These are phyloP conservation scores for Schwanniomyces sp. DNA, from an alignment of 805 yeast species.

Conservation along the genomic window DNA sequence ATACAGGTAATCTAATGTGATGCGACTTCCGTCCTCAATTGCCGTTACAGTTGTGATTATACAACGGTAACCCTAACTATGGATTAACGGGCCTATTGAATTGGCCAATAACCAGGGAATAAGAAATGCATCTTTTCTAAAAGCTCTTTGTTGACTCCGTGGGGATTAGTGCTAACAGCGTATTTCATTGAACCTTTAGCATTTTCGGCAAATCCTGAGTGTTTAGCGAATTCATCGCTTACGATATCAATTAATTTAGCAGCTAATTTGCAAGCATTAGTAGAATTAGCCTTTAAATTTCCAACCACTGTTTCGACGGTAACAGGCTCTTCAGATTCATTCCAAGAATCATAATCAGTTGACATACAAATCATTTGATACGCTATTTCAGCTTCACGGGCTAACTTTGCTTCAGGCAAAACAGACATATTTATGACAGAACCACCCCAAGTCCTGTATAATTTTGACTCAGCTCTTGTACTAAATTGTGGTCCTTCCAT, in stretches of 20 bases:
- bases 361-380: slow-evolving; percentile 99
- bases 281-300: slow-evolving; percentile 81
- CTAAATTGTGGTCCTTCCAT: slow-evolving; percentile 99
- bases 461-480: slow-evolving; percentile 91
- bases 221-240: slow-evolving; percentile 57
- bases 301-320: slow-evolving; percentile 97
- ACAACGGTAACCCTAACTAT: neutral
- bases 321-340: slow-evolving; percentile 91
- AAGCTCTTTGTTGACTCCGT: slow-evolving; percentile 70
- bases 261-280: slow-evolving; percentile 80
- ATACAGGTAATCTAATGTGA: neutral
- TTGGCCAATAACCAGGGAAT: slow-evolving; percentile 90
- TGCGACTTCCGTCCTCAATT: neutral
- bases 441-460: slow-evolving; percentile 89
- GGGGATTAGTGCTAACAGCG: slow-evolving; percentile 75
- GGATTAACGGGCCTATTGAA: slow-evolving; percentile 8
- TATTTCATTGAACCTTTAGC: slow-evolving; percentile 75
- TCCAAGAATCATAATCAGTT: slow-evolving; percentile 99
- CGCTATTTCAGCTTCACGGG: slow-evolving; percentile 94
- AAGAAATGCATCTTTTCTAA: slow-evolving; percentile 80
- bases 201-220: slow-evolving; percentile 61
- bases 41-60: neutral
- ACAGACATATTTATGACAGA: slow-evolving; percentile 96
- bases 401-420: slow-evolving; percentile 95
- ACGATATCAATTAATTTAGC: slow-evolving; percentile 65